Conservation (phyloP, 805 yeast genomes). For the Candida verbasci region DNA sequence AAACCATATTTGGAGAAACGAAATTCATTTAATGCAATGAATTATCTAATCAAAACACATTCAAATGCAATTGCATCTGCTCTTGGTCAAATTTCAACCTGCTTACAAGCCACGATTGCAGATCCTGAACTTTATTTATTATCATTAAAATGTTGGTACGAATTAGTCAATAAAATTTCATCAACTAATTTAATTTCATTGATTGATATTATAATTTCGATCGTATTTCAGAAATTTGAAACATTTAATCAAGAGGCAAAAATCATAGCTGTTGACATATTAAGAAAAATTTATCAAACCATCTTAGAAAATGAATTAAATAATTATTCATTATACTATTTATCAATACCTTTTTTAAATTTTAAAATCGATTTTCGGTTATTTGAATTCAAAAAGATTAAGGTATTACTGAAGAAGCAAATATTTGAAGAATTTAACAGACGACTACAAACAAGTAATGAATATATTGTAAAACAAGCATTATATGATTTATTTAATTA, state of each 20-base stretch:
- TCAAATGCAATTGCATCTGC: conserved; percentile 54
- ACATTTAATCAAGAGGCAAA: conserved; percentile 47
- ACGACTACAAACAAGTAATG: conserved; percentile 58
- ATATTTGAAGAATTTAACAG: conserved; percentile 50
- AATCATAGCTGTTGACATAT: conserved; percentile 46
- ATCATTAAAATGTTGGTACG: conserved; percentile 66
- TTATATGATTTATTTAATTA: conserved; percentile 58
- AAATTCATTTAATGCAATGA: conserved; percentile 68
- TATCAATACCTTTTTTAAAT: conserved; percentile 46
- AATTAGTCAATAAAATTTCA: conserved; percentile 53
- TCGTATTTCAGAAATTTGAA: conserved; percentile 65
- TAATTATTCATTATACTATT: conserved; percentile 48
- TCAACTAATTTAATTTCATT: conserved; percentile 58
- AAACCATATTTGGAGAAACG: conserved; percentile 70
- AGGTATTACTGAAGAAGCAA: conserved; percentile 25
- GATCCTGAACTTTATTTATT: conserved; percentile 53
- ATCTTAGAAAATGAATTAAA: conserved; percentile 25
- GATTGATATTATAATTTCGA: conserved; percentile 69
- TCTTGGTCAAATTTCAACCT: conserved; percentile 80
- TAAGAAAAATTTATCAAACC: conserved; percentile 33
- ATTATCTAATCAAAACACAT: conserved; percentile 54
- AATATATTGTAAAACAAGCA: conserved; percentile 69
- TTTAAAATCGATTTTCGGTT: conserved; percentile 24
- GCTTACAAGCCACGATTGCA: conserved; percentile 76
- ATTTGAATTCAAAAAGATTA: conserved; percentile 21